Percentiles rank a stretch among this genome's conserved stretches.
phyloP scores from a whole-genome alignment of 768 basidiomycete genomes.

The Porpolomopsis calyptriformis region DNA sequence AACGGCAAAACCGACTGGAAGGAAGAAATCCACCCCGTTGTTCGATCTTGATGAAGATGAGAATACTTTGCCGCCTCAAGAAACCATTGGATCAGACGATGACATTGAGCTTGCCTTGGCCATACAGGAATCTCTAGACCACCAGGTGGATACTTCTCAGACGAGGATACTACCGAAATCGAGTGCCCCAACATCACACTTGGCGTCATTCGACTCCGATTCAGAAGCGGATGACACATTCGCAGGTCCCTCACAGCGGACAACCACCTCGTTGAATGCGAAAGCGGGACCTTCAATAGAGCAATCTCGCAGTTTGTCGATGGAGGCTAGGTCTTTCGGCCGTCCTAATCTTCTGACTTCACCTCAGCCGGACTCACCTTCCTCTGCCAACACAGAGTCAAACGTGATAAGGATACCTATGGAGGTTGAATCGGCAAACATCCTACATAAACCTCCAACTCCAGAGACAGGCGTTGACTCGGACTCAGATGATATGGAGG shows the following conservation, averaged over 20 bases:
- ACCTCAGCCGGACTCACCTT: not conserved
- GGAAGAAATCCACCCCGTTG: constrained; percentile 33
- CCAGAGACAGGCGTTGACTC: not conserved
- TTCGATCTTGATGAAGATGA: constrained; percentile 49
- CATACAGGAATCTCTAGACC: constrained; percentile 50
- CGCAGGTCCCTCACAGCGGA: constrained; percentile 45
- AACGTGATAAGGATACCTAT: not conserved
- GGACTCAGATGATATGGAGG: constrained; percentile 27
- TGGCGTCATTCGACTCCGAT: not conserved
- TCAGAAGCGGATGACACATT: constrained; percentile 12
- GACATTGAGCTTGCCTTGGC: constrained; percentile 52
- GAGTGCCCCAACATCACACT: constrained; percentile 13
- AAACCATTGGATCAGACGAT: constrained; percentile 33
- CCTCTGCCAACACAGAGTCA: not conserved
- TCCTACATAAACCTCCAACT: not conserved
- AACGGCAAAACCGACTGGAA: constrained; percentile 22
- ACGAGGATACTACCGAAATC: not conserved
- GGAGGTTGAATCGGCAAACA: not conserved
- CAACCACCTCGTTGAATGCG: constrained; percentile 58
- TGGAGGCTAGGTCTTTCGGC: not conserved
- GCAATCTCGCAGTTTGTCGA: not conserved
- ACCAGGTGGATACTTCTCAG: constrained; percentile 9
- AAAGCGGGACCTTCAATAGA: constrained; percentile 36
- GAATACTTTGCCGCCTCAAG: constrained; percentile 15
- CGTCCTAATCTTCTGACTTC: not conserved